phyloP scores from a whole-genome alignment of 2,329 filamentous ascomycete genomes.

The Malbranchea zuffiana region DNA sequence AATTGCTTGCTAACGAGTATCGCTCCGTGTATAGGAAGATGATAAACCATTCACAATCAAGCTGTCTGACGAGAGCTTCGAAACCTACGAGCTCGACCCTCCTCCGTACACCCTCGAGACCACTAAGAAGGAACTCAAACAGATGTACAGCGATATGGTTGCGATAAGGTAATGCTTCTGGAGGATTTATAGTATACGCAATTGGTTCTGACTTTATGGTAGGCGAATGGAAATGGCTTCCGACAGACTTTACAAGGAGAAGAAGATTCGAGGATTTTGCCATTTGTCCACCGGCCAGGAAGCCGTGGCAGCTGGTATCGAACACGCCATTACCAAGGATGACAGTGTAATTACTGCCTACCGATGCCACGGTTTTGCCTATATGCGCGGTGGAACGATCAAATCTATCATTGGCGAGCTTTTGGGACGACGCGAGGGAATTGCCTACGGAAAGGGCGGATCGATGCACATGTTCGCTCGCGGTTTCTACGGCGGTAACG shows the following conservation, averaged over 20 bases:
- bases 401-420: slow-evolving; percentile 93
- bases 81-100: slow-evolving; percentile 97
- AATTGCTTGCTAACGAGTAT: slow-evolving; percentile 6
- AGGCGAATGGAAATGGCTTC: slow-evolving; percentile 99
- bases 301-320: slow-evolving; percentile 92
- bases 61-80: slow-evolving; percentile 96
- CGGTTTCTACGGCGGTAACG: slow-evolving; percentile 97
- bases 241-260: slow-evolving; percentile 99
- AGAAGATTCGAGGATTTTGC: slow-evolving; percentile 99
- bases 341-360: slow-evolving; percentile 98
- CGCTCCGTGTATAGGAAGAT: slow-evolving; percentile 55
- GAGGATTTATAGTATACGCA: slow-evolving; percentile 6
- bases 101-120: slow-evolving; percentile 84
- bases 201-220: slow-evolving; percentile 15
- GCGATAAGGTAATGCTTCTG: slow-evolving; percentile 60
- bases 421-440: slow-evolving; percentile 87
- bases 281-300: slow-evolving; percentile 97
- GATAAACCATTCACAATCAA: slow-evolving; percentile 85
- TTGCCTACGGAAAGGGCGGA: slow-evolving; percentile 96
- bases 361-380: slow-evolving; percentile 94
- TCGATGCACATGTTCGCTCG: slow-evolving; percentile 99
- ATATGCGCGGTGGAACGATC: slow-evolving; percentile 87
- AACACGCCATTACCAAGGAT: slow-evolving; percentile 81
- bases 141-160: slow-evolving; percentile 99
- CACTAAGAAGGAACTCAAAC: slow-evolving; percentile 95